A percentile compares a stretch with the other conserved stretches of the same genome.
These are phyloP conservation scores for Liquidambar formosana DNA, from an alignment of 164 flowering plant species.

Conservation along the genomic window DNA sequence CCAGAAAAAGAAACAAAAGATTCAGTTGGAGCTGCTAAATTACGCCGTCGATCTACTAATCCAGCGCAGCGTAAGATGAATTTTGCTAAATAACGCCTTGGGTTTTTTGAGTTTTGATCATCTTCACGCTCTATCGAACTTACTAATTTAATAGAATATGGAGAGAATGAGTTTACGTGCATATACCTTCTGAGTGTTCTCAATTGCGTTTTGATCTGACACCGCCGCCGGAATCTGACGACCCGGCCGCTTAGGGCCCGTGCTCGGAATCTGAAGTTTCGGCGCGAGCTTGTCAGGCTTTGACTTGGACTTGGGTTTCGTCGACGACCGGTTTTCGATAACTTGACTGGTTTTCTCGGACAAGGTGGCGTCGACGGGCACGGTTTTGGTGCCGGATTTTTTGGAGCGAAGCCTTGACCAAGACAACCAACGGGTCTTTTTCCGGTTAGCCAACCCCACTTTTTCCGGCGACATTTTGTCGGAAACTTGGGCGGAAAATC, in stretches of 20 bases:
- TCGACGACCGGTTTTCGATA: no score
- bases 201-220: background rate
- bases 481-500: conserved; percentile 13
- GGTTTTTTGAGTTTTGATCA: no score
- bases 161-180: background rate
- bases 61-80: background rate
- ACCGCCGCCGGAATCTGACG: background rate
- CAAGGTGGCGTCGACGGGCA: conserved; percentile 24
- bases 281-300: background rate
- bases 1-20: background rate
- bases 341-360: background rate
- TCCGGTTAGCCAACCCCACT: background rate
- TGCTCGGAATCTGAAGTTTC: no score
- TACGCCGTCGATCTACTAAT: background rate
- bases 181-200: conserved; percentile 7
- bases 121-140: no score
- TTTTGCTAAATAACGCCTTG: background rate
- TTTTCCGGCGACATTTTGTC: background rate
- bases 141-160: no score
- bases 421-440: conserved; percentile 9
- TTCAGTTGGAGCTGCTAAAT: conserved; percentile 3
- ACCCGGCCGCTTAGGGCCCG: no score
- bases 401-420: conserved; percentile 19
- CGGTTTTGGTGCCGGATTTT: conserved; percentile 29
- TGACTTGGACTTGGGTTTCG: background rate